A percentile compares a stretch with the other conserved stretches of the same genome.
Evolutionary conservation across 495 filamentous ascomycete genomes (phyloP).

Genomic region (Sphaerosporella brunnea): DNA sequence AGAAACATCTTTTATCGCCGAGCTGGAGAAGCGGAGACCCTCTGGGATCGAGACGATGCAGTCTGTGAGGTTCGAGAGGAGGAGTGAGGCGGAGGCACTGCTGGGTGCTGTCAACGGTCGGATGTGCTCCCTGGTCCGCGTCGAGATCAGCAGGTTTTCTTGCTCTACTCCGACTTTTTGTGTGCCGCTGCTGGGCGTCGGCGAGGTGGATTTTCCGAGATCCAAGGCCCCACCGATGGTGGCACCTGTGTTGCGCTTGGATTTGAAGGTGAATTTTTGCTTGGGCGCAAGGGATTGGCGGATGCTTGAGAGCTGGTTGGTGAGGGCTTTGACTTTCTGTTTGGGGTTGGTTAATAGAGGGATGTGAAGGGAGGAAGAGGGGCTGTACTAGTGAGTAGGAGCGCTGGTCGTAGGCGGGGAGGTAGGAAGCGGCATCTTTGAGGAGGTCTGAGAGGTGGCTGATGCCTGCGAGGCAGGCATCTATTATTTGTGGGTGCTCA

Average conservation of each 20-base stretch:
- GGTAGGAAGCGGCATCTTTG: constrained; percentile 46
- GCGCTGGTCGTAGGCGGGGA: constrained; percentile 62
- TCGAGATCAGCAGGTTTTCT: not conserved
- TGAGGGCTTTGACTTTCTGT: constrained; percentile 50
- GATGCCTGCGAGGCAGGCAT: constrained; percentile 49
- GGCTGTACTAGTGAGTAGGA: constrained; percentile 46
- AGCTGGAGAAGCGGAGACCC: constrained; percentile 46
- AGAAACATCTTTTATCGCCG: constrained; percentile 52
- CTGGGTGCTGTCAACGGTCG: constrained; percentile 53
- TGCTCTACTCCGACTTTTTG: not conserved
- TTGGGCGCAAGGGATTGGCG: constrained; percentile 43
- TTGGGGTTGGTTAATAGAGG: not conserved
- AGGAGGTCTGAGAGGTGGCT: constrained; percentile 48
- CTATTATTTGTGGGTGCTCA: constrained; percentile 45
- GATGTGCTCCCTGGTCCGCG: constrained; percentile 32
- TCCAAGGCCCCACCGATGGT: constrained; percentile 39
- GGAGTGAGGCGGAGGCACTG: constrained; percentile 48
- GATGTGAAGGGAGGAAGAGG: not conserved
- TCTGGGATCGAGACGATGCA: constrained; percentile 56
- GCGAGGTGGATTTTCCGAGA: constrained; percentile 32
- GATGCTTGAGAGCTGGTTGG: constrained; percentile 43
- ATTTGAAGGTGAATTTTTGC: constrained; percentile 59
- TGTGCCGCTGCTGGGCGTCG: constrained; percentile 10
- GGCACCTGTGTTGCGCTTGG: constrained; percentile 36
- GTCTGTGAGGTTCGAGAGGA: constrained; percentile 48